Evolutionary conservation across 768 basidiomycete genomes (phyloP), one percentile per base, ranked within the genome.

Genomic region (Guyanaporus albipodus): DNA sequence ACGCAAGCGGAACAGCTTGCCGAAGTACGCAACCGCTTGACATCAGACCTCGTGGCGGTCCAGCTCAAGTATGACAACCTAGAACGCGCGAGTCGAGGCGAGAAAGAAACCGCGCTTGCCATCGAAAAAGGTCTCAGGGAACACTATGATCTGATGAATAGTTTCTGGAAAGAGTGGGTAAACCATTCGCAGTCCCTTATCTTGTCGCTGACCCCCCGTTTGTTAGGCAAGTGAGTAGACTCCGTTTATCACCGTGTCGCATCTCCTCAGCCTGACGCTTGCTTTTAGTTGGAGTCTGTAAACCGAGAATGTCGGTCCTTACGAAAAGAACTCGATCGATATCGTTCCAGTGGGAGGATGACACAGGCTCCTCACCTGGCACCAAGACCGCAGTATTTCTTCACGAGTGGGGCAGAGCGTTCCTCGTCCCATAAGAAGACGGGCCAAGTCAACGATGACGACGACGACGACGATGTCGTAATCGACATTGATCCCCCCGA

Each of bases 221-320:
- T 58, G 23, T n/a, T 60, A 69, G 62, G 67, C 53, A 70, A 73
- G 48, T 67, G 54, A 50, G 67, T 71, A 29, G 42, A 48, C 27
- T 9, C 31, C 36, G 2, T 34, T 46, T 58, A 8, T 45, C 21
- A 26, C 31, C 21, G 27, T 19, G 8, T 40, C 48, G 14, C n/a
- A n/a, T n/a, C n/a, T n/a, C n/a, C n/a, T n/a, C n/a, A n/a, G 23
- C 36, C 49, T 56, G 15, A 63, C 43, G 11, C 24, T 23, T 38
- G 14, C 28, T 41, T 41, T 42, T 21, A 59, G 60, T 38, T 56
- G 52, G 59, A 67, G 15, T 53, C 64, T 36, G 54, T 37, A 1
- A 54, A 51, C 10, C 48, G 53, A 36, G 55, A 66, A 48, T 58
- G 67, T 38, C 65, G 50, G 34, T 52, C 52, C 27, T 52, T 66